Evolutionary conservation across 352 stramenopile species (phyloP).

Genomic region (Phytopythium kandeliae): DNA sequence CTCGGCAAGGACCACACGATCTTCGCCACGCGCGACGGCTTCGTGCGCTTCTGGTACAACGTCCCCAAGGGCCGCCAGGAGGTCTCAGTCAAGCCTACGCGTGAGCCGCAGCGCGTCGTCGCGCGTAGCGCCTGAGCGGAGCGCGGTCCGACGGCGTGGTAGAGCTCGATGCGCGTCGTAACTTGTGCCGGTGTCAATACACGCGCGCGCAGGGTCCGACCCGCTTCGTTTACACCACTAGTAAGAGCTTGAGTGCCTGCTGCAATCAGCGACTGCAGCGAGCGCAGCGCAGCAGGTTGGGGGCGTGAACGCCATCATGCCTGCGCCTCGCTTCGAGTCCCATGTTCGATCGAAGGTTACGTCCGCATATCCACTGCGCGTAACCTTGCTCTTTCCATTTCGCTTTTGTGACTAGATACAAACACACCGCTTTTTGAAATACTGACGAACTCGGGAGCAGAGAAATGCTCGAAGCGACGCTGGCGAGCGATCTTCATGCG

Average conservation of each 20-base stretch:
- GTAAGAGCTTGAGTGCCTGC: too few species aligned
- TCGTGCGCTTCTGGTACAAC: constrained; percentile 91
- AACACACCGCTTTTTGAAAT: too few species aligned
- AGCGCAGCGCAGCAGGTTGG: too few species aligned
- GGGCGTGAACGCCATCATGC: too few species aligned
- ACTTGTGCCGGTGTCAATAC: constrained; percentile 2
- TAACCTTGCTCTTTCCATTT: background rate
- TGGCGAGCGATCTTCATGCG: background rate
- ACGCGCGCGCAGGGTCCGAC: background rate
- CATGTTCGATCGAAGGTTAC: constrained; percentile 1
- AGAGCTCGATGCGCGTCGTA: background rate
- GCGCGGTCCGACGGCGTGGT: background rate
- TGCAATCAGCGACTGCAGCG: too few species aligned
- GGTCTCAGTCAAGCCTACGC: constrained; percentile 78
- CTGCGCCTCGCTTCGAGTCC: too few species aligned
- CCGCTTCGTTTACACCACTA: background rate
- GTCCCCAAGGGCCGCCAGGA: constrained; percentile 79
- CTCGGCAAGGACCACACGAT: constrained; percentile 94
- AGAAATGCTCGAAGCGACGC: constrained; percentile 2
- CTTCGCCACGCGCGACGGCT: constrained; percentile 83
- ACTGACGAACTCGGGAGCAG: too few species aligned
- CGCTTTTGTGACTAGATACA: too few species aligned
- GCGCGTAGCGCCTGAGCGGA: background rate
- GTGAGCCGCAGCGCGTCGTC: constrained; percentile 38
- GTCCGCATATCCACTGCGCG: background rate